Evolutionary conservation across 75 land plant genomes (phyloP), one percentile per base, ranked within the genome.

Genomic region (Pinus albicaulis): DNA sequence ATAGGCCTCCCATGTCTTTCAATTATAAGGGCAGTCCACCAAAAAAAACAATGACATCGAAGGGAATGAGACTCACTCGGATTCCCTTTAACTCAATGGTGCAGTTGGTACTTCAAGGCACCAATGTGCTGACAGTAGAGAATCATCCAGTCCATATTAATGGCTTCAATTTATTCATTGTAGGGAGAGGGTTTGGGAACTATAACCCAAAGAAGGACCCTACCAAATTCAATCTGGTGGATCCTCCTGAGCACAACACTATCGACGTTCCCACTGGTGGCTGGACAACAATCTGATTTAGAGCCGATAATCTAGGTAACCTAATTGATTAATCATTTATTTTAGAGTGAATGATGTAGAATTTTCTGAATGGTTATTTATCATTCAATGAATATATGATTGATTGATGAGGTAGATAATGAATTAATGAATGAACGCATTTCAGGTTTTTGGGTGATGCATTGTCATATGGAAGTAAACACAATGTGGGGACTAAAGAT

Each of bases 161-260:
- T 28, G 69, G 78, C 31, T 66, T 66, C 73, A 80, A 59, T n/a
- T 25, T 28, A 1, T 38, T 38, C 41, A 38, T 38, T 2, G 41
- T 38, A 1, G 41, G 41, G 3, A 38, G 41, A 38, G 81, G 81
- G 20, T 74, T 73, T 62, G 81, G 82, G 57, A 76, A 80, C 73
- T 80, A 36, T 48, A 38, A 28, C 28, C 28, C 28, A 28, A 28
- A 28, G 28, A 28, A 28, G 28, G 28, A 28, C 28, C 28, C 28
- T 17, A 52, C 57, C 57, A 24, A n/a, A 3, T 80, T 80, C 64
- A 80, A 80, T 56, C 34, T 71, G 52, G 34, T 69, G 36, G 73
- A 80, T 57, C 82, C 82, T 56, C 78, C 77, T n/a, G 53, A 55
- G 59, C 69, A 73, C 19, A 76, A 76, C 73, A 80, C 82, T 62